Evolutionary conservation across 106 monocot species (phyloP).

Genomic region (Dendrobium nobile): DNA sequence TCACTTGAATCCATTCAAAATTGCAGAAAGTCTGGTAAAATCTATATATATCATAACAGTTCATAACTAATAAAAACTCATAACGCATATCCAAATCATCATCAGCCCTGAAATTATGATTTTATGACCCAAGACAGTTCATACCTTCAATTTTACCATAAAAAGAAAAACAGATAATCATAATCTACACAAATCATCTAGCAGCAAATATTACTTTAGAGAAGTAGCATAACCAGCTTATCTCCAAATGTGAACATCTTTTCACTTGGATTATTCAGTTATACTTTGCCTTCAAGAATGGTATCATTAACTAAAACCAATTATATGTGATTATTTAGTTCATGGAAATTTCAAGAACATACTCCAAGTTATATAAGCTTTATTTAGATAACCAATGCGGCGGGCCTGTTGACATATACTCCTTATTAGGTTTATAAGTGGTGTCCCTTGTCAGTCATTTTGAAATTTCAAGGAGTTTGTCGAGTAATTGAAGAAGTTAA

Average conservation of each 20-base stretch:
- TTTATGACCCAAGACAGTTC: neutral
- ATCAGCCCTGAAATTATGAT: neutral
- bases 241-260: neutral
- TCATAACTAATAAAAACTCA: neutral
- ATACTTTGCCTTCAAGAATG: neutral
- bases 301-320: neutral
- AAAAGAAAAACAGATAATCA: neutral
- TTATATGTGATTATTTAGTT: neutral
- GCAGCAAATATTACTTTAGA: neutral
- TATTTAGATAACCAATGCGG: too few species aligned
- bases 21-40: neutral
- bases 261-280: neutral
- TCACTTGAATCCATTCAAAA: neutral
- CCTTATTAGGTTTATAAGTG: too few species aligned
- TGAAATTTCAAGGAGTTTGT: too few species aligned
- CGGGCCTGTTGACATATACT: too few species aligned
- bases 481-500: too few species aligned
- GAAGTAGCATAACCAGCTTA: neutral
- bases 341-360: too few species aligned
- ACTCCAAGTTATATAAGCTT: too few species aligned
- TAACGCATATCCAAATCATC: slow-evolving; percentile 1
- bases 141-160: neutral
- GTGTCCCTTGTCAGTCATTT: too few species aligned
- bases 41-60: neutral
- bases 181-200: neutral